Percentiles rank a stretch among this genome's conserved stretches.
Evolutionary conservation across 2,329 filamentous ascomycete genomes (phyloP).

Genomic region (Colletotrichum noveboracense): DNA sequence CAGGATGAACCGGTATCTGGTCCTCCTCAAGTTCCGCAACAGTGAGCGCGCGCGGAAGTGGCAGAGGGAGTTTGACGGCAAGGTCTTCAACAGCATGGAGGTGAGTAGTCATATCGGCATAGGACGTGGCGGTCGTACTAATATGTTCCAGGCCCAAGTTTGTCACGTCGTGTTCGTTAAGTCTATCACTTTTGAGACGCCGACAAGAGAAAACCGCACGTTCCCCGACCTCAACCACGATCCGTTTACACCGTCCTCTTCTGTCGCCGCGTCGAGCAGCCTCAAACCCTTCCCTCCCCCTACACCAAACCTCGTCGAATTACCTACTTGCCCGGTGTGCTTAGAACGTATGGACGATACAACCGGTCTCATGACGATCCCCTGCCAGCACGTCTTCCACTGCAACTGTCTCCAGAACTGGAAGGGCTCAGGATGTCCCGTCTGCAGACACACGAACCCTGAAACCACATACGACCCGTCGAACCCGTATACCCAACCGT

Average conservation of each 20-base stretch:
- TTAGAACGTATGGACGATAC: slow-evolving; percentile 98
- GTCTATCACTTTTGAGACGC: slow-evolving; percentile 82
- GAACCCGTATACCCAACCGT: slow-evolving; percentile 59
- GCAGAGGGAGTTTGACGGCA: slow-evolving; percentile 89
- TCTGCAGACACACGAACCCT: slow-evolving; percentile 84
- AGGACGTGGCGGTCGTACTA: slow-evolving; percentile 7
- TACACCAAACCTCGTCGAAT: slow-evolving; percentile 84
- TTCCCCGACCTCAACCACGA: slow-evolving; percentile 68
- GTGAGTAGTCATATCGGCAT: slow-evolving; percentile 47
- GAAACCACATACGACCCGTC: slow-evolving; percentile 46
- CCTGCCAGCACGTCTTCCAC: slow-evolving; percentile 97
- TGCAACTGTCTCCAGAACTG: slow-evolving; percentile 96
- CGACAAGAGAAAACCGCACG: slow-evolving; percentile 50
- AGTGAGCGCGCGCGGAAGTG: slow-evolving; percentile 77
- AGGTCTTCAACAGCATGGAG: slow-evolving; percentile 90
- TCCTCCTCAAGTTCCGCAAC: slow-evolving; percentile 90
- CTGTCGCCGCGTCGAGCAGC: slow-evolving; percentile 44
- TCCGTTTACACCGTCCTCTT: slow-evolving; percentile 62
- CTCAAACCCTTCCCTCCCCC: slow-evolving; percentile 67
- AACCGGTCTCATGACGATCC: slow-evolving; percentile 90
- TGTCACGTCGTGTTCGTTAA: slow-evolving; percentile 96
- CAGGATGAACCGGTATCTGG: slow-evolving; percentile 89
- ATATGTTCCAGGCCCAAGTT: slow-evolving; percentile 70
- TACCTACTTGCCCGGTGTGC: slow-evolving; percentile 96
- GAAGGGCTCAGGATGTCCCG: slow-evolving; percentile 91